Conservation (phyloP, 2,329 filamentous ascomycete species). For the Stenocarpella maydis region DNA sequence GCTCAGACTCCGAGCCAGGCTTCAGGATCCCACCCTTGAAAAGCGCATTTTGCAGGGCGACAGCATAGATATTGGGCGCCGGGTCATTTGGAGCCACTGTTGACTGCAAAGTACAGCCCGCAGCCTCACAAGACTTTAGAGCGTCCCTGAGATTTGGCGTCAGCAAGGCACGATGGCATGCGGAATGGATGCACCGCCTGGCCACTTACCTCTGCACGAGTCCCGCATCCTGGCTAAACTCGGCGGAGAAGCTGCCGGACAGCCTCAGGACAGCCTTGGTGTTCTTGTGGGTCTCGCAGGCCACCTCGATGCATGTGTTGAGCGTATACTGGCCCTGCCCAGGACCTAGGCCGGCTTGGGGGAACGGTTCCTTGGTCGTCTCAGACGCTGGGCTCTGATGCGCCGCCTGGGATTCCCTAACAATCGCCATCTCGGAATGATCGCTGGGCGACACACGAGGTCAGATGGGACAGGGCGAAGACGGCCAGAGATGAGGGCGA, state of each 20-base stretch:
- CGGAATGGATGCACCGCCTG: not conserved
- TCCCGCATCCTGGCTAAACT: constrained; percentile 11
- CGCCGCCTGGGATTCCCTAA: not conserved
- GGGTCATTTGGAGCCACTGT: not conserved
- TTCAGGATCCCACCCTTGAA: constrained; percentile 7
- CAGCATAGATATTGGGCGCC: not conserved
- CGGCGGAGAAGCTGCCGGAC: not conserved
- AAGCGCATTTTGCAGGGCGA: constrained; percentile 15
- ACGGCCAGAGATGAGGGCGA: not conserved
- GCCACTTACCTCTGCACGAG: constrained; percentile 4
- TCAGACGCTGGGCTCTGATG: constrained; percentile 11
- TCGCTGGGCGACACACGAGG: not conserved
- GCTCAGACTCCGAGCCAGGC: not conserved
- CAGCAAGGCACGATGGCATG: not conserved
- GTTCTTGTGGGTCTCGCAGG: constrained; percentile 20
- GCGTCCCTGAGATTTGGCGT: not conserved
- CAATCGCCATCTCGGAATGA: not conserved
- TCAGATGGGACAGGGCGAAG: not conserved
- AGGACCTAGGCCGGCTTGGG: not conserved
- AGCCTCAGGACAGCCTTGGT: constrained; percentile 6
- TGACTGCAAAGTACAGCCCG: constrained; percentile 15
- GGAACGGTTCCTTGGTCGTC: not conserved
- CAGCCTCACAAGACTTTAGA: constrained; percentile 1
- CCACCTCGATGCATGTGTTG: constrained; percentile 3
- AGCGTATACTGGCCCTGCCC: constrained; percentile 17